These are phyloP conservation scores for Phylloporus sp. DNA, from an alignment of 768 basidiomycete species.

Conservation along the genomic window DNA sequence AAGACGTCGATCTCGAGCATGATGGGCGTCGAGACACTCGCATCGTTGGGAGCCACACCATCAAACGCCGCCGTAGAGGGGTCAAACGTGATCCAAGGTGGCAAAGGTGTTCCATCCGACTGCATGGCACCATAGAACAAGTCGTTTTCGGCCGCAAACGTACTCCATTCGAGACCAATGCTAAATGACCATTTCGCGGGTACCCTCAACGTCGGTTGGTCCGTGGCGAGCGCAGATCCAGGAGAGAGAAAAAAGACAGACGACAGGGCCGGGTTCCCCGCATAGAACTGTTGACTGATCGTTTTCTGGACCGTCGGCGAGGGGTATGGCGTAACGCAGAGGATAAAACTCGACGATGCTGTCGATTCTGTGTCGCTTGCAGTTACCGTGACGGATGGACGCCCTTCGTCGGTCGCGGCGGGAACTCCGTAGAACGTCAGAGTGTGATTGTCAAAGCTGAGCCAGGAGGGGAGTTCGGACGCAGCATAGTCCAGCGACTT, in stretches of 20 bases:
- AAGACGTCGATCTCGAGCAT: constrained; percentile 53
- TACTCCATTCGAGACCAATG: constrained; percentile 71
- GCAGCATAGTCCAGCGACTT: constrained; percentile 48
- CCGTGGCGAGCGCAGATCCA: constrained; percentile 51
- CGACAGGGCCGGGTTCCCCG: constrained; percentile 60
- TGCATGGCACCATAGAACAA: constrained; percentile 64
- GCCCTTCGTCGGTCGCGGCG: constrained; percentile 55
- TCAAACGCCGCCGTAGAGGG: constrained; percentile 65
- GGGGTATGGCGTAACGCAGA: constrained; percentile 54
- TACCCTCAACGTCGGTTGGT: constrained; percentile 60
- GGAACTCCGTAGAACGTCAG: constrained; percentile 72
- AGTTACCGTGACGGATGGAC: constrained; percentile 54
- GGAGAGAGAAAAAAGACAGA: constrained; percentile 70
- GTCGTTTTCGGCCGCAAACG: constrained; percentile 46
- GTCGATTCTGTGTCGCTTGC: constrained; percentile 53
- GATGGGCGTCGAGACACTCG: constrained; percentile 36
- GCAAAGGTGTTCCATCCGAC: constrained; percentile 66
- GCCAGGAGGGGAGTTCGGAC: constrained; percentile 67
- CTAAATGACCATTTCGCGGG: constrained; percentile 88
- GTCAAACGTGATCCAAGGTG: constrained; percentile 75
- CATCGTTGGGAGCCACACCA: constrained; percentile 64
- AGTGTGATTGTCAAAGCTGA: constrained; percentile 60
- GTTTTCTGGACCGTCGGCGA: constrained; percentile 53
- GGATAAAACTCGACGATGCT: constrained; percentile 49
- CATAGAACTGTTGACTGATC: constrained; percentile 57